These are phyloP conservation scores for Amaranthus tricolor DNA, from an alignment of 179 eudicot genomes.

Conservation along the genomic window DNA sequence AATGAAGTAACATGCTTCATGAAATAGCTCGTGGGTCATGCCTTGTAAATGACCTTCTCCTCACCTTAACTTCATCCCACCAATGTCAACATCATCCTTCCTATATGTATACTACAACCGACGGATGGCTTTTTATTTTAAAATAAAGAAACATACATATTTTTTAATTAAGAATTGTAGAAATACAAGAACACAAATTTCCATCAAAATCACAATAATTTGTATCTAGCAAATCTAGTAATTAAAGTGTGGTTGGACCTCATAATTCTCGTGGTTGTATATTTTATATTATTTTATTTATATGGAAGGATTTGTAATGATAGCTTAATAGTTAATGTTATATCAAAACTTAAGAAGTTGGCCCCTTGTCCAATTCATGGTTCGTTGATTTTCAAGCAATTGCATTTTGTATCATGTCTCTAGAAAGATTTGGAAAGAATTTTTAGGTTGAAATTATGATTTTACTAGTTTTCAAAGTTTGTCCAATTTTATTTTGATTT, in stretches of 20 bases:
- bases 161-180: background rate
- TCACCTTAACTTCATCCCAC: slow-evolving; percentile 3
- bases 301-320: background rate
- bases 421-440: background rate
- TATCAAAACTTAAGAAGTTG: background rate
- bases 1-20: slow-evolving; percentile 3
- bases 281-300: background rate
- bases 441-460: background rate
- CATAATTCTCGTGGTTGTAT: background rate
- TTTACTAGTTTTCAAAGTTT: background rate
- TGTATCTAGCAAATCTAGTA: background rate
- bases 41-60: slow-evolving; percentile 6
- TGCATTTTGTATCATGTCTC: background rate
- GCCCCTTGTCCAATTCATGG: background rate
- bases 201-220: background rate
- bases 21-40: slow-evolving; percentile 14
- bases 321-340: background rate
- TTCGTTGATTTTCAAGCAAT: background rate
- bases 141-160: background rate
- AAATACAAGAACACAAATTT: background rate
- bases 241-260: background rate
- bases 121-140: background rate
- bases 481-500: no score
- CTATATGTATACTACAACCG: background rate
- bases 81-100: slow-evolving; percentile 11